phyloP scores from a whole-genome alignment of 495 filamentous ascomycete species.

The Daldinia vernicosa region DNA sequence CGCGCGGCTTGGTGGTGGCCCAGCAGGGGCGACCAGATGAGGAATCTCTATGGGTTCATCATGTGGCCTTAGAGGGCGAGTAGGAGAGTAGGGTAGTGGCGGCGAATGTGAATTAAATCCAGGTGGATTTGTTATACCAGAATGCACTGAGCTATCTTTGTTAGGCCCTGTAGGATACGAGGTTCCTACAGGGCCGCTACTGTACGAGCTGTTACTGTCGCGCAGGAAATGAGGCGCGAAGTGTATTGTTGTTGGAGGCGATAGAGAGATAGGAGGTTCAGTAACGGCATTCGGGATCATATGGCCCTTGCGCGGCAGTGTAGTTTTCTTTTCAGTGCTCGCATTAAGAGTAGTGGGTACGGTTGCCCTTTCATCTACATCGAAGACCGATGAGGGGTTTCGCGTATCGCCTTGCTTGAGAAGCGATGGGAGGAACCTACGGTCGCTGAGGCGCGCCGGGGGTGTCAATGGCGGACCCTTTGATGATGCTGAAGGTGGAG shows the following conservation, averaged over 20 bases:
- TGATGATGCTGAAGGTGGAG: slow-evolving; percentile 43
- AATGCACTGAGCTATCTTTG: slow-evolving; percentile 29
- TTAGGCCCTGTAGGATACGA: slow-evolving; percentile 32
- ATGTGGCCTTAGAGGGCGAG: slow-evolving; percentile 45
- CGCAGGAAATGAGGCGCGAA: slow-evolving; percentile 31
- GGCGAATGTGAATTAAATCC: slow-evolving; percentile 10
- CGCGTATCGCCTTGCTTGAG: slow-evolving; percentile 45
- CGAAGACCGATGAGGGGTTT: slow-evolving; percentile 26
- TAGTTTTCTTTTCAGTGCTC: slow-evolving; percentile 47
- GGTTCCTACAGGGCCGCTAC: slow-evolving; percentile 25
- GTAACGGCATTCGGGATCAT: slow-evolving; percentile 24
- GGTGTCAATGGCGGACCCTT: slow-evolving; percentile 46
- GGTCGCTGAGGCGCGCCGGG: slow-evolving; percentile 56
- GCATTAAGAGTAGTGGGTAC: slow-evolving; percentile 43
- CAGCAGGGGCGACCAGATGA: slow-evolving; percentile 44
- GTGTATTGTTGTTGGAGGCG: slow-evolving; percentile 25
- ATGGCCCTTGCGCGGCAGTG: slow-evolving; percentile 44
- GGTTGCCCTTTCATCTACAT: slow-evolving; percentile 25
- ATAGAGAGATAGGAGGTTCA: slow-evolving; percentile 18
- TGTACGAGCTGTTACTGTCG: slow-evolving; percentile 38
- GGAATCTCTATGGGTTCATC: slow-evolving; percentile 47
- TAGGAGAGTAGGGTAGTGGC: slow-evolving; percentile 37
- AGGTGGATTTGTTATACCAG: slow-evolving; percentile 4
- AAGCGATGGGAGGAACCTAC: slow-evolving; percentile 52
- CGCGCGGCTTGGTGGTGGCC: slow-evolving; percentile 45